phyloP scores from a whole-genome alignment of 163 green algal species.

The Chlamydomonas reinhardtii region DNA sequence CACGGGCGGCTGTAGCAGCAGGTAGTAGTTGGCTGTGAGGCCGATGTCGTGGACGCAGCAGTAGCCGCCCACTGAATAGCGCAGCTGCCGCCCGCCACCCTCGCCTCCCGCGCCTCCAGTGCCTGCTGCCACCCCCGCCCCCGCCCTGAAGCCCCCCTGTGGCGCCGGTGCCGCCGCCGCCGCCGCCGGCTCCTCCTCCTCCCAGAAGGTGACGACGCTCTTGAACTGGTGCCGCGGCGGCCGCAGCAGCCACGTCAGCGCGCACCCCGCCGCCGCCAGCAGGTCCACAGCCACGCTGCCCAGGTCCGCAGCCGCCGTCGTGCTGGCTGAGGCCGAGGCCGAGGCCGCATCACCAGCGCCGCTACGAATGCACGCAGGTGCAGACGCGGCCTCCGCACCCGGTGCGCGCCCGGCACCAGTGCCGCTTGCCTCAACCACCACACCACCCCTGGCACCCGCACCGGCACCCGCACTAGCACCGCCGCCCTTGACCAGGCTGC shows the following conservation, averaged over 20 bases:
- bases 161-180: too few relatives aligned
- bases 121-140: background rate
- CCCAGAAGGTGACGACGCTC: conserved; percentile 39
- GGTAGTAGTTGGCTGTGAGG: conserved; percentile 67
- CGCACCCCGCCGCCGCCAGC: background rate
- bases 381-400: too few relatives aligned
- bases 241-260: conserved; percentile 3
- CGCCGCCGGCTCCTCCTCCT: conserved; percentile 40
- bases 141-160: background rate
- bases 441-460: background rate
- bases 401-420: too few relatives aligned
- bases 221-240: conserved; percentile 8
- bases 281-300: background rate
- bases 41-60: conserved; percentile 65
- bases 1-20: conserved; percentile 51
- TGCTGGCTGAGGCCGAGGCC: too few relatives aligned
- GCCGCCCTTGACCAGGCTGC: background rate
- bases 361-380: too few relatives aligned
- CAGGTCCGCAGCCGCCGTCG: too few relatives aligned
- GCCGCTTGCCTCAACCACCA: background rate
- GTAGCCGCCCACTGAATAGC: conserved; percentile 54
- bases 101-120: background rate
- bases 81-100: background rate
- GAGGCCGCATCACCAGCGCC: too few relatives aligned
- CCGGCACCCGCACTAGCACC: background rate